Conservation (phyloP, 768 basidiomycete genomes). For the Cantharellus anzutake region DNA sequence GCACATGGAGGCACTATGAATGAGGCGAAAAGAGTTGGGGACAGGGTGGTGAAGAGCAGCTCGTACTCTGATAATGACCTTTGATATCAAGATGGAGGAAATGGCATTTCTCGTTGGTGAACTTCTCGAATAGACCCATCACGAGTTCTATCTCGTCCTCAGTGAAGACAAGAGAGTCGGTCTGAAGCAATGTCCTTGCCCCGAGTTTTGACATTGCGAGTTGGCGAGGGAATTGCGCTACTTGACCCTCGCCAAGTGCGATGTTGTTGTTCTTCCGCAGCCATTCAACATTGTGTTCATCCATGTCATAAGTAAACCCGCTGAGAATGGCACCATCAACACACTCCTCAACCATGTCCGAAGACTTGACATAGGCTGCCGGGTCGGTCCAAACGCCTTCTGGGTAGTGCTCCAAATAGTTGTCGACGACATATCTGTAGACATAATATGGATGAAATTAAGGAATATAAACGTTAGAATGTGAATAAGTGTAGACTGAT, state of each 20-base stretch:
- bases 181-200: slow-evolving; percentile 19
- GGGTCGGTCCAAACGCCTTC: slow-evolving; percentile 56
- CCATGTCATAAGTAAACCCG: slow-evolving; percentile 81
- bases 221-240: slow-evolving; percentile 46
- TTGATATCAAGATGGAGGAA: slow-evolving; percentile 77
- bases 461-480: too few species aligned
- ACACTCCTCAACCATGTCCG: slow-evolving; percentile 70
- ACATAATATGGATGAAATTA: too few species aligned
- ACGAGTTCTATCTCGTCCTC: slow-evolving; percentile 92
- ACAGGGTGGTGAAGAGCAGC: slow-evolving; percentile 41
- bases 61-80: slow-evolving; percentile 26
- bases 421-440: too few species aligned
- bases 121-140: slow-evolving; percentile 85
- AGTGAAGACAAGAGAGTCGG: slow-evolving; percentile 33
- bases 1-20: slow-evolving; percentile 50
- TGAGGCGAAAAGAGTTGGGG: slow-evolving; percentile 39
- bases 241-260: slow-evolving; percentile 70
- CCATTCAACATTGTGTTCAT: slow-evolving; percentile 92
- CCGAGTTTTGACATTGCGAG: slow-evolving; percentile 53
- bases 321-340: slow-evolving; percentile 39
- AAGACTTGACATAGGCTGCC: slow-evolving; percentile 54
- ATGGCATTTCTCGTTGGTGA: slow-evolving; percentile 76
- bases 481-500: too few species aligned
- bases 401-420: slow-evolving; percentile 64
- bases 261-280: slow-evolving; percentile 79